phyloP scores from a whole-genome alignment of 768 basidiomycete species.

The Hygrocybe punicea region DNA sequence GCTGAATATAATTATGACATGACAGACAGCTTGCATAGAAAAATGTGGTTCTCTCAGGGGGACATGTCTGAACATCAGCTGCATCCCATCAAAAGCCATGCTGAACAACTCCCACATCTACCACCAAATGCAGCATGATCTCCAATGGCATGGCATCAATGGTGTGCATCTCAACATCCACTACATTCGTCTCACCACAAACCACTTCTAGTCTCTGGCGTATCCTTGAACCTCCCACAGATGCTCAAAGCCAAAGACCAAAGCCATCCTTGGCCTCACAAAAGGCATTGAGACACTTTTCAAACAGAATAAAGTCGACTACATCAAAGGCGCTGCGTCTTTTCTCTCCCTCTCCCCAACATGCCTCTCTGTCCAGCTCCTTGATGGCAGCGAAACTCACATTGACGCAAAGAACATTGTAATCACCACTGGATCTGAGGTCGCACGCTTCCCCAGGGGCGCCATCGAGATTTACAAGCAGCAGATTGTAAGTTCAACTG shows the following conservation, averaged over 20 bases:
- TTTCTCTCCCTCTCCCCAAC: constrained; percentile 80
- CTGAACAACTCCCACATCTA: constrained; percentile 98
- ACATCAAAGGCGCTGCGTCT: constrained; percentile 91
- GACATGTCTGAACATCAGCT: constrained; percentile 97
- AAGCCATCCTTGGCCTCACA: constrained; percentile 79
- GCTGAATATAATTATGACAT: constrained; percentile 7
- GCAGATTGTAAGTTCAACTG: constrained; percentile 94
- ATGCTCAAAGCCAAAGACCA: constrained; percentile 93
- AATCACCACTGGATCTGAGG: constrained; percentile 96
- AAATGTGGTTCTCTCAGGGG: constrained; percentile 94
- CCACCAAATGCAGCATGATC: constrained; percentile 90
- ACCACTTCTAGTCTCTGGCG: constrained; percentile 50
- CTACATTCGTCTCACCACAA: background rate
- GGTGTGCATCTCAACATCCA: constrained; percentile 45
- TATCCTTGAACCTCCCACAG: constrained; percentile 79
- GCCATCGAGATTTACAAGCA: constrained; percentile 93
- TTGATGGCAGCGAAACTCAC: constrained; percentile 83
- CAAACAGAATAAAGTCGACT: constrained; percentile 97
- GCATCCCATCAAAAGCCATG: constrained; percentile 99
- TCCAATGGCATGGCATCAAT: constrained; percentile 88
- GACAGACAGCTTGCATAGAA: constrained; percentile 92
- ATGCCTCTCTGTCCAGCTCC: constrained; percentile 70
- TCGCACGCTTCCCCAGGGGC: constrained; percentile 91
- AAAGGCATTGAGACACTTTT: constrained; percentile 92
- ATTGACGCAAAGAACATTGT: constrained; percentile 90